Conservation (phyloP, 2,329 filamentous ascomycete species). For the Pyrenochaeta sp. region DNA sequence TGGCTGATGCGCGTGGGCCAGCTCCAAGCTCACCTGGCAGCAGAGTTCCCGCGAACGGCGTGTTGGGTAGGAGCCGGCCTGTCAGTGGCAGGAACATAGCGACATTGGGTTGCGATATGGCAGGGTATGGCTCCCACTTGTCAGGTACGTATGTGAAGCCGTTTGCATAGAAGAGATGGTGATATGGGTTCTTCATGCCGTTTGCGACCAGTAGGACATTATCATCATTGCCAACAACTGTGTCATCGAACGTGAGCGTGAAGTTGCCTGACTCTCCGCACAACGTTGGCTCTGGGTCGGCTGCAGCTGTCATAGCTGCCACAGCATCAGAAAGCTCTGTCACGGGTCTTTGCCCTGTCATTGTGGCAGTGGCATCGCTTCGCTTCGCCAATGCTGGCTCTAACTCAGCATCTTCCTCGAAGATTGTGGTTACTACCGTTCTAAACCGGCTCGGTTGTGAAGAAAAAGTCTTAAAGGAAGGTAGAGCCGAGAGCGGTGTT, state of each 20-base stretch:
- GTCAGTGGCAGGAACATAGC: conserved; percentile 57
- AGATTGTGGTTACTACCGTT: conserved; percentile 19
- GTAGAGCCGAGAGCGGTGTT: conserved; percentile 30
- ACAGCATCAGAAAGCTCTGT: not conserved
- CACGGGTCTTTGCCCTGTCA: not conserved
- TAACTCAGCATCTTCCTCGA: conserved; percentile 6
- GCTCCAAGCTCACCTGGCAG: conserved; percentile 58
- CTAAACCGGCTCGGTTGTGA: conserved; percentile 20
- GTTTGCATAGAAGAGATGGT: conserved; percentile 61
- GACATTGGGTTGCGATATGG: conserved; percentile 57
- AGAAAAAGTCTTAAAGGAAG: conserved; percentile 24
- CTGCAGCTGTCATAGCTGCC: conserved; percentile 1
- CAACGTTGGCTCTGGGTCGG: conserved; percentile 21
- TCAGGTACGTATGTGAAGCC: conserved; percentile 60
- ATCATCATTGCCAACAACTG: conserved; percentile 27
- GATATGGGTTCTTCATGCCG: conserved; percentile 58
- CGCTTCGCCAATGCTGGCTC: conserved; percentile 6
- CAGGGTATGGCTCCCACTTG: conserved; percentile 54
- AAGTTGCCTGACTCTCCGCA: conserved; percentile 59
- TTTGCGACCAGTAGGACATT: conserved; percentile 49
- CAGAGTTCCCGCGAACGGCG: conserved; percentile 43
- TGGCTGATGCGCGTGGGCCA: conserved; percentile 52
- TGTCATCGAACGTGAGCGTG: conserved; percentile 44
- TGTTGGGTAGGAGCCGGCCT: conserved; percentile 34
- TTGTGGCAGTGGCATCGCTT: not conserved